phyloP scores from a whole-genome alignment of 345 rosid genomes.

The Passiflora organensis region DNA sequence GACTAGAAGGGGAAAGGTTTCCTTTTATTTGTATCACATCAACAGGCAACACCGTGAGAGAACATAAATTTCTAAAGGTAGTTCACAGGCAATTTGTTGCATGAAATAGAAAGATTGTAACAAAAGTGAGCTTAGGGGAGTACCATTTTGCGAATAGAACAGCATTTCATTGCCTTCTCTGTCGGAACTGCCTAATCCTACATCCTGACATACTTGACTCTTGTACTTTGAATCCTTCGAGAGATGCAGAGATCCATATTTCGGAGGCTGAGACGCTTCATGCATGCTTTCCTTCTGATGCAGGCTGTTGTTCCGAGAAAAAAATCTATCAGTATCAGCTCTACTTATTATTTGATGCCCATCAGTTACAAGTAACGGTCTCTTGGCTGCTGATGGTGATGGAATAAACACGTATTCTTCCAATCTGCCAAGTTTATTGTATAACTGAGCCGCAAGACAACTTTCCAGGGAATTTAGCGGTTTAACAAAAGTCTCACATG shows the following conservation, averaged over 20 bases:
- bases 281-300: slow-evolving; percentile 24
- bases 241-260: slow-evolving; percentile 25
- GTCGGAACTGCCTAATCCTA: slow-evolving; percentile 29
- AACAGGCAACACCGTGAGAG: background rate
- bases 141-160: slow-evolving; percentile 30
- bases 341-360: slow-evolving; percentile 48
- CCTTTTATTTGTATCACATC: background rate
- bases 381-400: slow-evolving; percentile 33
- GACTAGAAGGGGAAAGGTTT: background rate
- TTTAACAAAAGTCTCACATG: background rate
- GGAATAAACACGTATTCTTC: slow-evolving; percentile 45
- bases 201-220: slow-evolving; percentile 21
- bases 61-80: background rate
- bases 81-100: background rate
- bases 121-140: slow-evolving; percentile 1
- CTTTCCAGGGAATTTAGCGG: slow-evolving; percentile 49
- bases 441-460: slow-evolving; percentile 62
- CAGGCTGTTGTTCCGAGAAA: slow-evolving; percentile 15
- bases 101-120: too few species aligned
- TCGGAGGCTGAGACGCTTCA: slow-evolving; percentile 50
- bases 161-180: slow-evolving; percentile 21
- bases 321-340: slow-evolving; percentile 23
- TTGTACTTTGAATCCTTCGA: slow-evolving; percentile 34
- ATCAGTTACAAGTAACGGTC: slow-evolving; percentile 61
- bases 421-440: slow-evolving; percentile 35